phyloP scores from a whole-genome alignment of 1,284 basidiomycete species.

The Irpex rosettiformis region DNA sequence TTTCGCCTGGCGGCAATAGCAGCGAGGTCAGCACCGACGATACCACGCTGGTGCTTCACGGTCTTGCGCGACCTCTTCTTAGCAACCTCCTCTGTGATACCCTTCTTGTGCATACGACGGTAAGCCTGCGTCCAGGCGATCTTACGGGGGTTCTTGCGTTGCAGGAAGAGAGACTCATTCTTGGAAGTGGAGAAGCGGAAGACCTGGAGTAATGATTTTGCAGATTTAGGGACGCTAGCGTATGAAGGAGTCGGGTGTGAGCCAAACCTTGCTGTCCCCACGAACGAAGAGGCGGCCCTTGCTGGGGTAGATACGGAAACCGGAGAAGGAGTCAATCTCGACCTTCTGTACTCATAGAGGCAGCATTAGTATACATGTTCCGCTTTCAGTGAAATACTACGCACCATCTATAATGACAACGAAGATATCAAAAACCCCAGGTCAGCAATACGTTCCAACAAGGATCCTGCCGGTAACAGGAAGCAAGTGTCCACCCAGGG shows the following conservation, averaged over 20 bases:
- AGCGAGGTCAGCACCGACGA: slow-evolving; percentile 94
- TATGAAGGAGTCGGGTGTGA: neutral
- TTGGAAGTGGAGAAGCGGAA: slow-evolving; percentile 92
- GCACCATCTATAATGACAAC: slow-evolving; percentile 1
- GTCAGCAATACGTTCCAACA: neutral
- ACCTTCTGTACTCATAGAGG: slow-evolving; percentile 73
- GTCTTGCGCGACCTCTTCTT: slow-evolving; percentile 98
- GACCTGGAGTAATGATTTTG: slow-evolving; percentile 49
- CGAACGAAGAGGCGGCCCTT: slow-evolving; percentile 96
- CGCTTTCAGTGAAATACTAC: slow-evolving; percentile 9
- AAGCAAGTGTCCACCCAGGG: neutral
- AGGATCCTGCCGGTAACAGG: neutral
- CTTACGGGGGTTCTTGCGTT: slow-evolving; percentile 99
- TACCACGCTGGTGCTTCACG: slow-evolving; percentile 98
- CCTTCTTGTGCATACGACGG: slow-evolving; percentile 99
- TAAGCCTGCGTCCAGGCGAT: slow-evolving; percentile 98
- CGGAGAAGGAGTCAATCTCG: slow-evolving; percentile 96
- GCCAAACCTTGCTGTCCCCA: slow-evolving; percentile 90
- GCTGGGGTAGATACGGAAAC: slow-evolving; percentile 94
- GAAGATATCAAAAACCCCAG: neutral
- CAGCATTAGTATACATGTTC: slow-evolving; percentile 15
- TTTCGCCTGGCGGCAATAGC: slow-evolving; percentile 90
- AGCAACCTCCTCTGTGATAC: slow-evolving; percentile 96
- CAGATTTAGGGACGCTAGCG: neutral
- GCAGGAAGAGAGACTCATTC: slow-evolving; percentile 95